These are phyloP conservation scores for Anaeromyces robustus DNA, from an alignment of 192 early-diverging fungal species.

Conservation along the genomic window DNA sequence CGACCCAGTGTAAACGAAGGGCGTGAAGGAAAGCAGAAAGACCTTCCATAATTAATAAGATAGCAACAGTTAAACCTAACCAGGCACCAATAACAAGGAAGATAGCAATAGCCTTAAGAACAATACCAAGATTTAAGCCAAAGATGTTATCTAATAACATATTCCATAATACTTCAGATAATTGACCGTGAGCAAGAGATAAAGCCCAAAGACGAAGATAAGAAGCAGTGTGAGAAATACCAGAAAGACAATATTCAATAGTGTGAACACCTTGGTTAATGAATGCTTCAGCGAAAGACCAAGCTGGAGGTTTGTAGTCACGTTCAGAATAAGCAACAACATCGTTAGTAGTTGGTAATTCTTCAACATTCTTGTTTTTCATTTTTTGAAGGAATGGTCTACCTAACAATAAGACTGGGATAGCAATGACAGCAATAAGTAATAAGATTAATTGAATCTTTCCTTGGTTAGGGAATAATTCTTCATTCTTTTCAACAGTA, in stretches of 20 bases:
- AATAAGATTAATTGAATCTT: constrained; percentile 65
- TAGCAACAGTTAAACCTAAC: constrained; percentile 69
- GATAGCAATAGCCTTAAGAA: constrained; percentile 49
- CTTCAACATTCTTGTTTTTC: neutral
- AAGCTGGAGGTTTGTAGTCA: neutral
- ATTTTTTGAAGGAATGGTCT: neutral
- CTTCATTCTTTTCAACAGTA: constrained; percentile 40
- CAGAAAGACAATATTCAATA: constrained; percentile 90
- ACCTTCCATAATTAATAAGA: constrained; percentile 74
- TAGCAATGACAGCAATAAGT: constrained; percentile 66
- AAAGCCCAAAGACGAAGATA: constrained; percentile 98
- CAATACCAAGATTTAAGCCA: constrained; percentile 19
- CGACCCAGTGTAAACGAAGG: constrained; percentile 90
- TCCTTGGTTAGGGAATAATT: constrained; percentile 76
- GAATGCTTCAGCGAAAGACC: constrained; percentile 50
- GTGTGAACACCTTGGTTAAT: constrained; percentile 97
- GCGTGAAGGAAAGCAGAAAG: constrained; percentile 78
- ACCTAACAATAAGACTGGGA: constrained; percentile 30
- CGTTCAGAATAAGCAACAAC: neutral
- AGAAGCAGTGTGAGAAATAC: constrained; percentile 96
- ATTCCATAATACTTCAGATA: constrained; percentile 90
- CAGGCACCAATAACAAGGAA: constrained; percentile 70
- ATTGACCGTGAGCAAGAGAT: constrained; percentile 91
- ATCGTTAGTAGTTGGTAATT: neutral
- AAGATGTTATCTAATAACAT: constrained; percentile 64